Percentiles rank a stretch among this genome's conserved stretches.
These are phyloP conservation scores for Eucalyptus regnans DNA, from an alignment of 345 rosid genomes.

Conservation along the genomic window DNA sequence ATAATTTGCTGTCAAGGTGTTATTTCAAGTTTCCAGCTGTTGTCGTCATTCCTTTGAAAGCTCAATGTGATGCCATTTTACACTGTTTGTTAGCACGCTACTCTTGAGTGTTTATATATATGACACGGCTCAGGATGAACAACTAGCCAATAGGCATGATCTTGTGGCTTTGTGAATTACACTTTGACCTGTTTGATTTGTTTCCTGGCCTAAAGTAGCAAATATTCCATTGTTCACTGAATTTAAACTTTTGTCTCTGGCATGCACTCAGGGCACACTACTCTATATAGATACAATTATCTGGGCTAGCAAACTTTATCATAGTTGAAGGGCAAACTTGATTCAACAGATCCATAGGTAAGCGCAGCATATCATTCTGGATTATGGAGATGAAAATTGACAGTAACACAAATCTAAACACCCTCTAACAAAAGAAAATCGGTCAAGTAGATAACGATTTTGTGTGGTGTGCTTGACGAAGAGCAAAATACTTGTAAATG, in stretches of 20 bases:
- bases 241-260: background rate
- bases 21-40: background rate
- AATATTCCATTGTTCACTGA: background rate
- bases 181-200: background rate
- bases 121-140: background rate
- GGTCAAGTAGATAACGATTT: background rate
- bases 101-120: background rate
- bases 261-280: background rate
- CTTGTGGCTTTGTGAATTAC: background rate
- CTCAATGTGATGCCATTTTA: background rate
- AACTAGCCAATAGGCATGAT: background rate
- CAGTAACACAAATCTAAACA: background rate
- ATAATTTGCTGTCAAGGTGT: background rate
- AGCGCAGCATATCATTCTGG: background rate
- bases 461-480: background rate
- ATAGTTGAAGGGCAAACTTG: background rate
- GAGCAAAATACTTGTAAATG: background rate
- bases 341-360: background rate
- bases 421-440: background rate
- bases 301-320: background rate
- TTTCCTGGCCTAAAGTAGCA: background rate
- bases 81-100: background rate
- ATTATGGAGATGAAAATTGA: background rate
- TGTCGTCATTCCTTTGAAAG: background rate
- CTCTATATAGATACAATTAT: background rate